Conservation (phyloP, 306 rosid species). For the Quercus robur region DNA sequence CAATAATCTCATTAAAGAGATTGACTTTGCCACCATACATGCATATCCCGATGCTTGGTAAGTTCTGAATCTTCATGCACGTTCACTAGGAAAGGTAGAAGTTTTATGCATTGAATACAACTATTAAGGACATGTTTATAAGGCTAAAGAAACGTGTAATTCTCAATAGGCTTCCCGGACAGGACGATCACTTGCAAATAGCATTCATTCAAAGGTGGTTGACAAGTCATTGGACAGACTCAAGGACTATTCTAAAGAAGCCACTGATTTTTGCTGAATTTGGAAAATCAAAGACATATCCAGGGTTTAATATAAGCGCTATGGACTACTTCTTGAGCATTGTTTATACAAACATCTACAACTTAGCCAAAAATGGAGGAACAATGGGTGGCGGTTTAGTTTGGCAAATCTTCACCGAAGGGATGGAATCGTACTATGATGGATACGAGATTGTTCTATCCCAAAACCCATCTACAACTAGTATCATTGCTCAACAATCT, state of each 20-base stretch:
- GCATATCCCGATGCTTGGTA: conserved; percentile 62
- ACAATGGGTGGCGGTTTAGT: conserved; percentile 44
- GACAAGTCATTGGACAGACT: conserved; percentile 39
- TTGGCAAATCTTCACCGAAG: conserved; percentile 53
- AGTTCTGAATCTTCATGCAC: background rate
- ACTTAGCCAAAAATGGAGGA: conserved; percentile 33
- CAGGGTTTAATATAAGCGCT: conserved; percentile 16
- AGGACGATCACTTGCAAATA: conserved; percentile 32
- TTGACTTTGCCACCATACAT: conserved; percentile 59
- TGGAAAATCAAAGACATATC: conserved; percentile 39
- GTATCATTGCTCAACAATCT: conserved; percentile 42
- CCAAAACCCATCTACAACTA: conserved; percentile 26
- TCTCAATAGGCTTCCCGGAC: conserved; percentile 33
- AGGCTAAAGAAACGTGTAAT: background rate
- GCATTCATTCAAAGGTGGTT: conserved; percentile 39
- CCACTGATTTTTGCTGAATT: conserved; percentile 50
- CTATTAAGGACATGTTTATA: background rate
- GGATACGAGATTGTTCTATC: conserved; percentile 50
- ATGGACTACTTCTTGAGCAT: conserved; percentile 33
- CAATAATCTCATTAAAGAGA: conserved; percentile 33
- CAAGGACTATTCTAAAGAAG: conserved; percentile 40
- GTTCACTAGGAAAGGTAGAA: background rate
- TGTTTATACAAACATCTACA: conserved; percentile 31
- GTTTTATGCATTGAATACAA: no score
- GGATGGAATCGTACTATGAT: conserved; percentile 42